phyloP scores from a whole-genome alignment of 1,284 basidiomycete genomes.

The Tilletia horrida region DNA sequence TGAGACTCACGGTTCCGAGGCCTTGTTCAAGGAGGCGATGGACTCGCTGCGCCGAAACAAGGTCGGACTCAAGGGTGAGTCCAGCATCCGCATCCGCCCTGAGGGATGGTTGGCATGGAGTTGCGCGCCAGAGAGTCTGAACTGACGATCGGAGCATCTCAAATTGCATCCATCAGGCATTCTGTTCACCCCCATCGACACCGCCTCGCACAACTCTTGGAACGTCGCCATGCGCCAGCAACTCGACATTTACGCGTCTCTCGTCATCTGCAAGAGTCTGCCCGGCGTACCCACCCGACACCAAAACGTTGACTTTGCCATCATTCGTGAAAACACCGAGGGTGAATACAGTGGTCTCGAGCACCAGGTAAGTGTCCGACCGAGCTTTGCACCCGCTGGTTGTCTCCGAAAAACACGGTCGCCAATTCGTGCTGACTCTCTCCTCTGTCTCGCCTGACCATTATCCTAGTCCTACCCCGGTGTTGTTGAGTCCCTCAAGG shows the following conservation, averaged over 20 bases:
- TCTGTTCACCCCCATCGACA: conserved; percentile 95
- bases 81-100: neutral
- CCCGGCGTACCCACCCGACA: conserved; percentile 97
- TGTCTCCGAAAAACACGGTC: too few relatives aligned
- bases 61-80: conserved; percentile 92
- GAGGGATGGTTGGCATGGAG: too few relatives aligned
- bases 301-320: conserved; percentile 93
- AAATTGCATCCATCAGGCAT: conserved; percentile 67
- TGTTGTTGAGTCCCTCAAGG: conserved; percentile 97
- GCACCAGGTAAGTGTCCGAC: conserved; percentile 65
- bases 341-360: conserved; percentile 99
- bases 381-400: neutral
- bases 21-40: conserved; percentile 94
- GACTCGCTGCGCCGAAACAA: conserved; percentile 93
- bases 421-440: too few relatives aligned
- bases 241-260: conserved; percentile 97
- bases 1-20: conserved; percentile 87
- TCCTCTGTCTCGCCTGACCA: neutral
- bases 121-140: neutral
- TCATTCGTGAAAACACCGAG: conserved; percentile 99
- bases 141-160: neutral
- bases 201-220: conserved; percentile 96
- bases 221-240: conserved; percentile 99
- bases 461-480: conserved; percentile 75
- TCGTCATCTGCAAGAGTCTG: conserved; percentile 96